Conservation (phyloP, 2,329 filamentous ascomycete species). For the Colletotrichum endophyticum region DNA sequence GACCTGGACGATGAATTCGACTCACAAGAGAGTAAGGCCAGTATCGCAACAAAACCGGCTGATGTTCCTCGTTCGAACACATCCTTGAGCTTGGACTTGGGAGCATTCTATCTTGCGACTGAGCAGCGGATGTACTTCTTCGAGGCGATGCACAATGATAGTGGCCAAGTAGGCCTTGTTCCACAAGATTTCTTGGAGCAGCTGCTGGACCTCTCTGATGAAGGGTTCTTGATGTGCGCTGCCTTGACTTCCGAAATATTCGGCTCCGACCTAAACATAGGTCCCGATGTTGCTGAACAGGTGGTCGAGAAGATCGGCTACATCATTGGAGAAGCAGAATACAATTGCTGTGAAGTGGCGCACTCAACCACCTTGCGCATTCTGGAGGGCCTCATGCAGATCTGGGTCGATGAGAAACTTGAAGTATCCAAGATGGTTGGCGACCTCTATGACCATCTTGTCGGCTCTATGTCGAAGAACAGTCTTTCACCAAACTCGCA, state of each 20-base stretch:
- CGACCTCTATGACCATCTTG: slow-evolving; percentile 81
- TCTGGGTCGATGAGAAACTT: slow-evolving; percentile 67
- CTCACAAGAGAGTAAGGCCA: slow-evolving; percentile 59
- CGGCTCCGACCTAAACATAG: slow-evolving; percentile 55
- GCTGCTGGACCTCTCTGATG: slow-evolving; percentile 53
- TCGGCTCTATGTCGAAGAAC: slow-evolving; percentile 69
- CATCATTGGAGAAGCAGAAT: slow-evolving; percentile 61
- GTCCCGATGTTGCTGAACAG: slow-evolving; percentile 47
- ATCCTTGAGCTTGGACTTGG: slow-evolving; percentile 43
- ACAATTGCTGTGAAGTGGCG: slow-evolving; percentile 77
- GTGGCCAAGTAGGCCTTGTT: slow-evolving; percentile 51
- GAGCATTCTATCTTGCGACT: slow-evolving; percentile 54
- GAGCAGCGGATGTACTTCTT: slow-evolving; percentile 51
- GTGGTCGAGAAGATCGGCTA: slow-evolving; percentile 57
- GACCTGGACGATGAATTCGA: slow-evolving; percentile 71
- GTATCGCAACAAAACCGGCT: slow-evolving; percentile 36
- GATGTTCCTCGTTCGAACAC: slow-evolving; percentile 53
- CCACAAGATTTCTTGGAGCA: slow-evolving; percentile 55
- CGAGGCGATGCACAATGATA: slow-evolving; percentile 44
- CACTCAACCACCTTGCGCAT: slow-evolving; percentile 71
- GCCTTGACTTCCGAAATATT: slow-evolving; percentile 57
- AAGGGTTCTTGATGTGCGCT: slow-evolving; percentile 59
- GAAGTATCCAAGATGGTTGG: slow-evolving; percentile 70
- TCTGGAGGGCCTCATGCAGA: slow-evolving; percentile 65
- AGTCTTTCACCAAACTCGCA: slow-evolving; percentile 74